These are phyloP conservation scores for Podospora sp. DNA, from an alignment of 495 filamentous ascomycete genomes.

Conservation along the genomic window DNA sequence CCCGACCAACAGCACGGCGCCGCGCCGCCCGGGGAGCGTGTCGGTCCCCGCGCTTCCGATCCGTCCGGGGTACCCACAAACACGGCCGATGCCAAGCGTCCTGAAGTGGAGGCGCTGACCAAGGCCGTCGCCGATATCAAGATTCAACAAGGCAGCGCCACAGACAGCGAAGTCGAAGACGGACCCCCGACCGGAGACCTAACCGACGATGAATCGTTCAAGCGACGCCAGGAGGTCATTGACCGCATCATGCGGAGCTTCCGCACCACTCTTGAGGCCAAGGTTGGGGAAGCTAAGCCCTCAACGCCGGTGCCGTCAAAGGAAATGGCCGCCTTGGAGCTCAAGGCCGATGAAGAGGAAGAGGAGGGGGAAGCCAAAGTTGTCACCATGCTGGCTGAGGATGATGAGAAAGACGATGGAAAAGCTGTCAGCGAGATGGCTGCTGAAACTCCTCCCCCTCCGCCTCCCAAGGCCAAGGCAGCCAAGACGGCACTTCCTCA, in stretches of 20 bases:
- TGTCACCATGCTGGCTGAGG: too few relatives aligned
- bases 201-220: neutral
- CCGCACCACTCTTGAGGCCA: conserved; percentile 27
- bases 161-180: neutral
- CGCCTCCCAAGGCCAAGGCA: too few relatives aligned
- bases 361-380: neutral
- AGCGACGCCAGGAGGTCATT: conserved; percentile 20
- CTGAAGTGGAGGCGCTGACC: neutral
- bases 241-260: conserved; percentile 35
- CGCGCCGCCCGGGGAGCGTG: neutral
- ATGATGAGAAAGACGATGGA: too few relatives aligned
- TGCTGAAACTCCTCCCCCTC: too few relatives aligned
- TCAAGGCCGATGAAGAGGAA: neutral
- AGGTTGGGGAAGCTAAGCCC: conserved; percentile 14
- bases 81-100: neutral
- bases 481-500: too few relatives aligned
- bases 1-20: neutral
- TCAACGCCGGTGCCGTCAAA: neutral
- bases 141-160: neutral
- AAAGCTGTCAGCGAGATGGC: too few relatives aligned
- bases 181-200: neutral
- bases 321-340: neutral
- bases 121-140: neutral
- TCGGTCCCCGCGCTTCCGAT: neutral
- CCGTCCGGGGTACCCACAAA: neutral